These are phyloP conservation scores for Solanum hybrid DNA, from an alignment of 305 asterid species.

Conservation along the genomic window DNA sequence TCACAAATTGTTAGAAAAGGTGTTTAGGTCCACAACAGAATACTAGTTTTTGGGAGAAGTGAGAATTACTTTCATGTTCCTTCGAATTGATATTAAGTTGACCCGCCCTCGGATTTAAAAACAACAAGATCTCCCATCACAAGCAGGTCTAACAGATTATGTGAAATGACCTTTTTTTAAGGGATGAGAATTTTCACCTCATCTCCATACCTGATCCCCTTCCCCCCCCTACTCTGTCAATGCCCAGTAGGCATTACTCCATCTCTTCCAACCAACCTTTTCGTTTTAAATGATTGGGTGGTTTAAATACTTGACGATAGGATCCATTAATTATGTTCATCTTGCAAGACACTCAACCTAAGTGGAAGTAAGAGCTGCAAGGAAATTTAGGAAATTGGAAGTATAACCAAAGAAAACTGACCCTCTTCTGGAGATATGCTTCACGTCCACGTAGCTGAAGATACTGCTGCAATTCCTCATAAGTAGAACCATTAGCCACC, in stretches of 20 bases:
- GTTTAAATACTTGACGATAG: not conserved
- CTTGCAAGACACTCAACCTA: not conserved
- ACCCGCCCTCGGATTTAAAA: not conserved
- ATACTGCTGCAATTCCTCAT: conserved; percentile 63
- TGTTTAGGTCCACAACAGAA: not conserved
- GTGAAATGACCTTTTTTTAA: not conserved
- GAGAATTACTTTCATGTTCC: not conserved
- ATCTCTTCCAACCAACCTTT: not conserved
- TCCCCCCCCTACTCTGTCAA: not conserved
- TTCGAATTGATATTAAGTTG: not conserved
- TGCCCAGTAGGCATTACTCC: not conserved
- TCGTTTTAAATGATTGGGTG: not conserved
- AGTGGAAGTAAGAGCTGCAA: not conserved
- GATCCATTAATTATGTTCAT: not conserved
- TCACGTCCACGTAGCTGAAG: conserved; percentile 82
- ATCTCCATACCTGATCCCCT: not conserved
- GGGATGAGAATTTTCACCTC: not conserved
- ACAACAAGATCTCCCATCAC: not conserved
- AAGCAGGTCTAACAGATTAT: not conserved
- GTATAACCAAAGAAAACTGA: conserved; percentile 20
- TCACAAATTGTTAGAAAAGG: not conserved
- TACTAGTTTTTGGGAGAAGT: not conserved
- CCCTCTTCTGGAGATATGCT: conserved; percentile 85
- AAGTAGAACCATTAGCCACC: conserved; percentile 49
- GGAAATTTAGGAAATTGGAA: not conserved